phyloP scores from a whole-genome alignment of 2,329 filamentous ascomycete species.

The Sporothrix pallida region DNA sequence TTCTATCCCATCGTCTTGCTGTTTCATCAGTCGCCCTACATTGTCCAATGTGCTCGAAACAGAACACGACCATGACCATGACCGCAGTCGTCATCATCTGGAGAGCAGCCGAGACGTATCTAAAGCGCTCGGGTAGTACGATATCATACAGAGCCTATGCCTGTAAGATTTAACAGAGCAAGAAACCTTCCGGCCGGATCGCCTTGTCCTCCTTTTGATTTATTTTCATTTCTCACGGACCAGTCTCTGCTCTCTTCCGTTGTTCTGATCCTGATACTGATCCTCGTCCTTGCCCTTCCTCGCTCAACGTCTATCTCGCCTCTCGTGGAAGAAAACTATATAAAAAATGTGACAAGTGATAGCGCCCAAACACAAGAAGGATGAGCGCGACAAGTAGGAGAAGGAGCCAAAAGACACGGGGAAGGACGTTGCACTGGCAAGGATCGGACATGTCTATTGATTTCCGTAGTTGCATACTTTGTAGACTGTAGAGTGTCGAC shows the following conservation, averaged over 20 bases:
- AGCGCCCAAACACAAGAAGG: neutral
- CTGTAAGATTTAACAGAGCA: neutral
- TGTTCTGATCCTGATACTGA: neutral
- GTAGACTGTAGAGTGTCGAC: too few species aligned
- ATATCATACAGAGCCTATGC: neutral
- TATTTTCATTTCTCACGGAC: neutral
- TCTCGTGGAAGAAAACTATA: too few species aligned
- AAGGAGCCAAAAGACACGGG: neutral
- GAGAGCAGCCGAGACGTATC: neutral
- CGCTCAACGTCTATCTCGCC: neutral
- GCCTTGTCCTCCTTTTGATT: neutral
- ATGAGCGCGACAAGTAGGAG: neutral
- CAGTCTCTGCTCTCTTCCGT: neutral
- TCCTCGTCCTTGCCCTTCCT: neutral
- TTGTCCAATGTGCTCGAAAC: constrained; percentile 9
- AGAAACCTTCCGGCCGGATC: constrained; percentile 25
- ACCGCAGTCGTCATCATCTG: neutral
- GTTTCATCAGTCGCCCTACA: constrained; percentile 11
- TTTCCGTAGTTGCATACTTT: neutral
- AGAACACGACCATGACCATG: neutral
- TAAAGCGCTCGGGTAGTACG: neutral
- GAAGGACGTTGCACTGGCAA: neutral
- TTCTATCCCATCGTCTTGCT: neutral
- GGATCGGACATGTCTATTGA: neutral
- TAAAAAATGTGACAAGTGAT: constrained; percentile 8